phyloP scores from a whole-genome alignment of 2,329 filamentous ascomycete genomes.

The Exophiala xenobiotica region DNA sequence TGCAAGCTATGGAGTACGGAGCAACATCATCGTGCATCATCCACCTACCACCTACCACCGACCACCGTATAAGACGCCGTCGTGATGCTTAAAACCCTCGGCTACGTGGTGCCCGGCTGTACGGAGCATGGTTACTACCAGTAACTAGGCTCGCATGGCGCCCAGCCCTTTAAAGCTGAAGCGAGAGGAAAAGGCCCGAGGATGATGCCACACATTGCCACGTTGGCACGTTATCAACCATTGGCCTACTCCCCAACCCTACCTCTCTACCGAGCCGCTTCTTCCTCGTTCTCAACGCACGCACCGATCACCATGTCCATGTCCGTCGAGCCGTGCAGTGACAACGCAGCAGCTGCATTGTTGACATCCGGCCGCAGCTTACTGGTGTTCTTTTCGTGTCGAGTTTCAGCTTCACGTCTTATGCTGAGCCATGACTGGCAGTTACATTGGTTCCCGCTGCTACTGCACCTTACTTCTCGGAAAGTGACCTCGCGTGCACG shows the following conservation, averaged over 20 bases:
- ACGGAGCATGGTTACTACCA: too few species aligned
- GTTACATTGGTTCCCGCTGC: constrained; percentile 3
- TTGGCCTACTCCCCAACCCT: too few species aligned
- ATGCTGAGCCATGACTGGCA: constrained; percentile 1
- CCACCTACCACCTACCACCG: too few species aligned
- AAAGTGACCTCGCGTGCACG: neutral
- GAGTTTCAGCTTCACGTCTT: constrained; percentile 1
- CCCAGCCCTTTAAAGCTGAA: neutral
- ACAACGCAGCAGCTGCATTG: constrained; percentile 1
- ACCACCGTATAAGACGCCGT: too few species aligned
- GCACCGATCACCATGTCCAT: neutral
- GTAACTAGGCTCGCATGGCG: too few species aligned
- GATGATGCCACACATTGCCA: neutral
- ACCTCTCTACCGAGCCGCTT: too few species aligned
- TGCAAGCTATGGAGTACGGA: too few species aligned
- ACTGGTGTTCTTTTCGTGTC: neutral
- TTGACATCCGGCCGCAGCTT: neutral
- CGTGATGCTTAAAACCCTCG: too few species aligned
- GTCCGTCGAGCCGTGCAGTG: neutral
- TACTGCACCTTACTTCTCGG: constrained; percentile 10
- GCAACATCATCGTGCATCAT: too few species aligned
- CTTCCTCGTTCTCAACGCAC: neutral
- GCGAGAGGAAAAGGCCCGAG: too few species aligned
- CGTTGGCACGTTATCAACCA: constrained; percentile 5
- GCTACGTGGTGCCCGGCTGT: too few species aligned